These are phyloP conservation scores for Coemansia sp. DNA, from an alignment of 192 early-diverging fungal species.

Conservation along the genomic window DNA sequence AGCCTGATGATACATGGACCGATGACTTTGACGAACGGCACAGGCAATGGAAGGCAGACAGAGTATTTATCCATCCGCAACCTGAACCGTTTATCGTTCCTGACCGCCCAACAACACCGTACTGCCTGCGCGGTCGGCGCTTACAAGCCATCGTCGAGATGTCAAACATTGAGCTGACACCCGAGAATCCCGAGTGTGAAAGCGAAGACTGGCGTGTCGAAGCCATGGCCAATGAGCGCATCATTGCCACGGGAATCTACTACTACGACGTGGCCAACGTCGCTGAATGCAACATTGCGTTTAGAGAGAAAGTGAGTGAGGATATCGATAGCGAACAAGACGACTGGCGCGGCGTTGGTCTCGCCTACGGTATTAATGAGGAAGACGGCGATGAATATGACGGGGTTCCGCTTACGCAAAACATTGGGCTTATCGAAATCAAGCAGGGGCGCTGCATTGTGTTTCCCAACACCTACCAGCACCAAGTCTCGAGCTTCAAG, in stretches of 20 bases:
- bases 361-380: constrained; percentile 14
- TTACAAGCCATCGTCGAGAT: constrained; percentile 73
- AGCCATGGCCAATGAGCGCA: constrained; percentile 68
- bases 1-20: constrained; percentile 9
- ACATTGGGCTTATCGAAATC: constrained; percentile 25
- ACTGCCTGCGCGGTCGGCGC: constrained; percentile 33
- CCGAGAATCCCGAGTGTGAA: constrained; percentile 59
- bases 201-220: constrained; percentile 70
- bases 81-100: constrained; percentile 44
- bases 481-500: constrained; percentile 8
- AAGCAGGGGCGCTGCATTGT: constrained; percentile 43
- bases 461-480: constrained; percentile 35
- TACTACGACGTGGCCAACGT: constrained; percentile 77
- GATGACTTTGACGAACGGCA: constrained; percentile 26
- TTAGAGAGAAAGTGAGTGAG: constrained; percentile 44
- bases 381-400: constrained; percentile 11
- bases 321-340: not conserved
- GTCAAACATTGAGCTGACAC: constrained; percentile 68
- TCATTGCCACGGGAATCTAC: constrained; percentile 72
- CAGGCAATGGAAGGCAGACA: constrained; percentile 21
- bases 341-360: constrained; percentile 3
- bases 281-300: constrained; percentile 59
- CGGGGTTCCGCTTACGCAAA: constrained; percentile 17
- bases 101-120: constrained; percentile 21
- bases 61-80: constrained; percentile 25